Percentiles rank a stretch among this genome's conserved stretches.
phyloP scores from a whole-genome alignment of 1,139 yeast genomes.

The Suhomyces bribrorum region DNA sequence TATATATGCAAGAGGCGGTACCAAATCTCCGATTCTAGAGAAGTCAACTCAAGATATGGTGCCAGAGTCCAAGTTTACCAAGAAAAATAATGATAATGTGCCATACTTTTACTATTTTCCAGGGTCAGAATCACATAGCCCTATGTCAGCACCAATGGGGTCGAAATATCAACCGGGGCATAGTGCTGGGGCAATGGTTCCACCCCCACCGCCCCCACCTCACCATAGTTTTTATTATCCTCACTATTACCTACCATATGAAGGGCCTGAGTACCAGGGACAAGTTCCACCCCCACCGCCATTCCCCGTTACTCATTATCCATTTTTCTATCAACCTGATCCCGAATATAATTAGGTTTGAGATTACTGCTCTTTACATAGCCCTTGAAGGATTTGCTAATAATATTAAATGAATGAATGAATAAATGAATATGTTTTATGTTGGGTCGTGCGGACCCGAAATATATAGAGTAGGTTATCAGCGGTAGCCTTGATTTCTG shows the following conservation, averaged over 20 bases:
- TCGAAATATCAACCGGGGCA: constrained; percentile 5
- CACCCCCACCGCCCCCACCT: constrained; percentile 10
- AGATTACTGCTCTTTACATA: neutral
- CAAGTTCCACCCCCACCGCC: constrained; percentile 9
- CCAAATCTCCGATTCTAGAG: neutral
- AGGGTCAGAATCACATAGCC: constrained; percentile 6
- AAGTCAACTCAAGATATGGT: neutral
- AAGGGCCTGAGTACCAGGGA: constrained; percentile 8
- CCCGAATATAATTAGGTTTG: constrained; percentile 3
- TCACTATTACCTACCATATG: constrained; percentile 13
- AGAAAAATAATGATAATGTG: constrained; percentile 3
- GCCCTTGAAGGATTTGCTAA: neutral
- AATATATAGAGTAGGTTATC: neutral
- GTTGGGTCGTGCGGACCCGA: neutral
- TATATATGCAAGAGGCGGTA: neutral
- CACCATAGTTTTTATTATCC: constrained; percentile 11
- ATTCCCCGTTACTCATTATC: constrained; percentile 10
- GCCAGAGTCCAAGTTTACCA: neutral
- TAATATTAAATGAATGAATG: neutral
- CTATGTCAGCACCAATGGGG: constrained; percentile 7
- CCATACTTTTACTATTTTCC: constrained; percentile 14
- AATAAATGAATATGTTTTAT: too few species aligned
- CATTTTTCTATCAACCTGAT: constrained; percentile 12
- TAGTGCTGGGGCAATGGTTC: constrained; percentile 6
- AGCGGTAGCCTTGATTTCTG: too few species aligned